Evolutionary conservation across 441 rosid species (phyloP).

Genomic region (Gossypium aridum): DNA sequence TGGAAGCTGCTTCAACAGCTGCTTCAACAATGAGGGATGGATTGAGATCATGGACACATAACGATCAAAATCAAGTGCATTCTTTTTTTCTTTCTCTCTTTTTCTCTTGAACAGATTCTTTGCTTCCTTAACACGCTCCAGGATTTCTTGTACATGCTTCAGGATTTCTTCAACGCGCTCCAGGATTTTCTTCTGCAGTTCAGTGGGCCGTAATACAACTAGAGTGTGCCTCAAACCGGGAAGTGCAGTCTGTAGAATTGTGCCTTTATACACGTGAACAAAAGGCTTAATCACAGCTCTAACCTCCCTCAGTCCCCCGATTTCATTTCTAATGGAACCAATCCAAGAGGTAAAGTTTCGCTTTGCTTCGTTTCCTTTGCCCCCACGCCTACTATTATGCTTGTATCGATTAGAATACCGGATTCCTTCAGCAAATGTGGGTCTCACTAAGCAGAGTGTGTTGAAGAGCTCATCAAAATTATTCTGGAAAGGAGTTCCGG

Average conservation of each 20-base stretch:
- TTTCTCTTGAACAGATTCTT: not conserved
- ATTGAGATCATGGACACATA: slow-evolving; percentile 45
- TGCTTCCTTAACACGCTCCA: slow-evolving; percentile 17
- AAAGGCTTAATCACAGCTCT: slow-evolving; percentile 42
- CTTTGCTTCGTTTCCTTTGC: slow-evolving; percentile 25
- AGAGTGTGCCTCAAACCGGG: slow-evolving; percentile 66
- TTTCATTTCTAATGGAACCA: slow-evolving; percentile 22
- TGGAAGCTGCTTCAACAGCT: not conserved
- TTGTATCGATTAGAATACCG: not conserved
- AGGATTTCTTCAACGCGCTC: slow-evolving; percentile 27
- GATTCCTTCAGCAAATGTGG: slow-evolving; percentile 24
- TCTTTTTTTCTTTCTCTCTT: not conserved
- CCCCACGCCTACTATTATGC: slow-evolving; percentile 19
- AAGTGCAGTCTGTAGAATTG: slow-evolving; percentile 45
- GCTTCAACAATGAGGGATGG: slow-evolving; percentile 49
- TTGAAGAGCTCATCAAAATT: slow-evolving; percentile 51
- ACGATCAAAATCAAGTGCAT: slow-evolving; percentile 24
- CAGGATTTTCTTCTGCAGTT: slow-evolving; percentile 42
- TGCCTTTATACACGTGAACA: slow-evolving; percentile 69
- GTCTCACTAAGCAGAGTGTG: slow-evolving; percentile 37
- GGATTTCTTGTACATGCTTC: slow-evolving; percentile 23
- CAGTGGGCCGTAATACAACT: slow-evolving; percentile 42
- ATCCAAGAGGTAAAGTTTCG: slow-evolving; percentile 29
- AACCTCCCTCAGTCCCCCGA: slow-evolving; percentile 22
- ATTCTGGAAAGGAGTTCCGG: slow-evolving; percentile 70